Evolutionary conservation across 805 yeast genomes (phyloP), one percentile per base, ranked within the genome.

Genomic region (Yueomyces sp.): DNA sequence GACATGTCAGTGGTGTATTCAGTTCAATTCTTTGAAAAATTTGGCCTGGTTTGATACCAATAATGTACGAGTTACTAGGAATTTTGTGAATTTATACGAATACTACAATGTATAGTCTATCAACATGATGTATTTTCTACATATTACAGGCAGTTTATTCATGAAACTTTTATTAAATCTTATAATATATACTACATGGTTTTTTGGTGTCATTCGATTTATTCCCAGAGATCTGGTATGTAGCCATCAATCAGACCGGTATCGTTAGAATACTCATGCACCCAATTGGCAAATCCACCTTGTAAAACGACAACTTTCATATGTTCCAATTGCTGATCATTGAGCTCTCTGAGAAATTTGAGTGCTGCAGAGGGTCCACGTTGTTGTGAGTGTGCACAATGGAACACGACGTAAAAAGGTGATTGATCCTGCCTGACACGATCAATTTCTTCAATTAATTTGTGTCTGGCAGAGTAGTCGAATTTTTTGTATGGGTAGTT

Each of bases 251-350:
- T 85, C 6, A 81, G 78, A 2, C 57, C 49, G 1, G 49, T 49
- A 52, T 87, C 94, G 2, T 65, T 68, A 2, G 96, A 95, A 55
- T 81, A 88, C 5, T 64, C 56, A 41, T 69, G 66, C 50, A 85
- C 95, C 97, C 97, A 90, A 43, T 70, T 70, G 37, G 73, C 74
- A 60, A 90, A 92, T 0, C 98, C 97, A 3, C 95, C 96, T 47
- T 72, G 63, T 34, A 92, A 65, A 2, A 90, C 80, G 70, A 77
- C 81, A 2, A 90, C 76, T 32, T 71, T 64, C 45, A 76, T 69
- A 4, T 50, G 54, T 5, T 60, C 54, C 59, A 45, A 42, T 4
- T 58, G 52, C 3, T 49, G 57, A 3, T 55, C 60, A 4, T 49
- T 44, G 30, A 60, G 38, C n/a, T 41, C 31, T 45, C 76, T 49